These are phyloP conservation scores for Fomitopsis pulvina DNA, from an alignment of 768 basidiomycete genomes.

Conservation along the genomic window DNA sequence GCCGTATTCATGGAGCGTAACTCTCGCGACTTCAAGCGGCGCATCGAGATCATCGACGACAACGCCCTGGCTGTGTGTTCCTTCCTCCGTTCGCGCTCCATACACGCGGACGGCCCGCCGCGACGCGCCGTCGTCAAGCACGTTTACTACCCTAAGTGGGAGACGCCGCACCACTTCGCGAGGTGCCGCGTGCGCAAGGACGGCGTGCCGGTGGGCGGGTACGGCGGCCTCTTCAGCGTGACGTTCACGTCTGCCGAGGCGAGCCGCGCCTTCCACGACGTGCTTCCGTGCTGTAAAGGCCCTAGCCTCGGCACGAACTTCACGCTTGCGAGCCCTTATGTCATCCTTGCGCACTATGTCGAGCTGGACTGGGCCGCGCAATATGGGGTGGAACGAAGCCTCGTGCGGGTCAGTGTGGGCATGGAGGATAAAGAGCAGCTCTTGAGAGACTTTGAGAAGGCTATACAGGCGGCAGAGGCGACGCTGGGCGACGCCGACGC, in stretches of 20 bases:
- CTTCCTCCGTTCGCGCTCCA: conserved; percentile 57
- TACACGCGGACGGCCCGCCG: conserved; percentile 19
- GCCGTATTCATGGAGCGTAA: conserved; percentile 98
- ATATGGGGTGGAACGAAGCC: conserved; percentile 76
- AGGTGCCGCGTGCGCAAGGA: conserved; percentile 44
- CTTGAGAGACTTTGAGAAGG: conserved; percentile 50
- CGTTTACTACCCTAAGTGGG: conserved; percentile 88
- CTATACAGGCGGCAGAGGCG: conserved; percentile 68
- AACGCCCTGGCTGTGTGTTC: conserved; percentile 84
- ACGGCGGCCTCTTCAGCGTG: conserved; percentile 83
- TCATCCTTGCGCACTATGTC: conserved; percentile 82
- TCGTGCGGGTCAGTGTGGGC: conserved; percentile 90
- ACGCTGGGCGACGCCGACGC: conserved; percentile 2
- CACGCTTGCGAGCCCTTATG: conserved; percentile 90
- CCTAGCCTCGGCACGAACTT: conserved; percentile 94
- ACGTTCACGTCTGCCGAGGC: conserved; percentile 69
- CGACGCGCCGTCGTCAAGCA: conserved; percentile 56
- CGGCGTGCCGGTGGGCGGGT: conserved; percentile 40
- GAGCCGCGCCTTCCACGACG: conserved; percentile 78
- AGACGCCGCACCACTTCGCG: conserved; percentile 65
- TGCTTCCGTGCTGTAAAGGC: conserved; percentile 79
- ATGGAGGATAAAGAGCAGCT: conserved; percentile 66
- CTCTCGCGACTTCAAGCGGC: conserved; percentile 82
- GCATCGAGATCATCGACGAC: conserved; percentile 68
- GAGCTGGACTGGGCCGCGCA: conserved; percentile 90